Evolutionary conservation across 108 stramenopile species (phyloP), one percentile per base, ranked within the genome.

Genomic region (Cyclostephanos tholiformis): DNA sequence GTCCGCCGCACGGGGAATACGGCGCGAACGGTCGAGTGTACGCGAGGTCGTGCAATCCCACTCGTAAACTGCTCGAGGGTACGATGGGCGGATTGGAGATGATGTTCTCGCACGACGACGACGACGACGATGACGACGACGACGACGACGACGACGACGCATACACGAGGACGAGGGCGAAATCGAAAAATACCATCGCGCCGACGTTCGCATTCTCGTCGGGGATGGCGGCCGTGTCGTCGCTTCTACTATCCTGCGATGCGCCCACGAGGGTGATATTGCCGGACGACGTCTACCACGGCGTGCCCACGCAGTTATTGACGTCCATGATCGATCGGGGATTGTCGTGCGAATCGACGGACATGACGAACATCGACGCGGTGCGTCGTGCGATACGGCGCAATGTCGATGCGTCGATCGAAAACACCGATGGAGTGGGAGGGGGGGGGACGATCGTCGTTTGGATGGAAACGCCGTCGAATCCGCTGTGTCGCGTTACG

Each of bases 401-500:
- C 9, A 73, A 77, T 48, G n/a, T 87, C 0, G 46, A 41, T 32
- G 2, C 32, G 2, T 32, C 4, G 32, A 20, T 63, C 72, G 11
- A 53, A 26, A 19, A 59, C 39, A 27, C 49, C 53, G 48, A 26
- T 12, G 41, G 41, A 41, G 4, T 3, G 14, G 44, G 44, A 35
- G 41, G 55, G 16, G 75, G 52, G 53, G 62, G 78, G 11, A 71
- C 71, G n/a, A 50, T 90, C 13, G 70, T 97, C 72, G 80, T 97
- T 9, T 97, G 96, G 94, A 89, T 94, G 82, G 96, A 97, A 77
- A 94, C 86, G 26, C 96, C 96, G 0, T 94, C 93, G 19, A 97
- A 97, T 75, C 96, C 96, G 2, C 50, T 83, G 29, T 87, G 84
- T 50, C 77, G 95, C 26, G 88, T 97, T 25, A 82, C 91, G 7